Evolutionary conservation across 78 protist species (phyloP).

Genomic region (slime mould (Dictyostelium discoideum)): dicty_2.7 NC_007090.3:4176501-4177000

Average conservation of each 20-base stretch:
- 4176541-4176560: neutral
- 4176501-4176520: neutral
- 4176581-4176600: neutral
- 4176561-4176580: too few species aligned
- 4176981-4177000: neutral
- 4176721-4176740: neutral
- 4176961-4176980: too few species aligned
- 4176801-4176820: slow-evolving; percentile 8
- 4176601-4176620: neutral
- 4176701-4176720: neutral
- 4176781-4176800: neutral
- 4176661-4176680: too few species aligned
- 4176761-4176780: neutral
- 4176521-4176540: neutral
- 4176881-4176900: neutral
- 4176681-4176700: too few species aligned
- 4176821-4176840: neutral
- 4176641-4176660: too few species aligned
- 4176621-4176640: too few species aligned
- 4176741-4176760: neutral
- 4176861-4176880: slow-evolving; percentile 11
- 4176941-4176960: too few species aligned
- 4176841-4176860: neutral
- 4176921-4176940: too few species aligned
- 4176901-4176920: neutral